Conservation (phyloP, 2,329 filamentous ascomycete genomes). For the Neoascochyta sp. region DNA sequence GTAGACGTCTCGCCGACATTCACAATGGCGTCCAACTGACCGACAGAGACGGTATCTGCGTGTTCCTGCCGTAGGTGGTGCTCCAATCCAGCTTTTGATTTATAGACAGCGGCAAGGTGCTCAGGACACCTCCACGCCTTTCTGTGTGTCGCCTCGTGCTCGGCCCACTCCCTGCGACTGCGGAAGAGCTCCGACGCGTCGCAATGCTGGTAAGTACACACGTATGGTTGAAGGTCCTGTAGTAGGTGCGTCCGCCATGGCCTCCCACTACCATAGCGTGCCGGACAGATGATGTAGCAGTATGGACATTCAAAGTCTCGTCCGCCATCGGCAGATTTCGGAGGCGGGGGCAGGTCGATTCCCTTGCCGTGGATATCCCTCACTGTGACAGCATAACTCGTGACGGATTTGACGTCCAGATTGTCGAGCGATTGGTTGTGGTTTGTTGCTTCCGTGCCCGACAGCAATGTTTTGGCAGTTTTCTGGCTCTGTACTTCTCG, state of each 20-base stretch:
- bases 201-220: conserved; percentile 36
- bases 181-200: conserved; percentile 29
- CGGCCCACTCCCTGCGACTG: conserved; percentile 37
- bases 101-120: conserved; percentile 30
- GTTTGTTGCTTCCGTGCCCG: conserved; percentile 37
- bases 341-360: conserved; percentile 34
- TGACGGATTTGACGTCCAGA: conserved; percentile 35
- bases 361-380: conserved; percentile 33
- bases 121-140: conserved; percentile 38
- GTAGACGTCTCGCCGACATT: conserved; percentile 34
- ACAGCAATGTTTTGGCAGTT: conserved; percentile 33
- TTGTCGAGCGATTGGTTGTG: conserved; percentile 38
- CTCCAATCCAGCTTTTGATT: conserved; percentile 19
- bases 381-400: conserved; percentile 36
- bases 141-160: conserved; percentile 38
- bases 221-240: conserved; percentile 38
- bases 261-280: conserved; percentile 32
- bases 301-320: conserved; percentile 40
- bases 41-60: conserved; percentile 25
- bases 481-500: conserved; percentile 29
- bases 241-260: conserved; percentile 37
- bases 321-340: conserved; percentile 28
- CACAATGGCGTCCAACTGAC: conserved; percentile 27
- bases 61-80: conserved; percentile 32
- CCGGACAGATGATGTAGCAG: conserved; percentile 39